Conservation (phyloP, 306 rosid genomes). For the Citrullus mucosospermus region DNA sequence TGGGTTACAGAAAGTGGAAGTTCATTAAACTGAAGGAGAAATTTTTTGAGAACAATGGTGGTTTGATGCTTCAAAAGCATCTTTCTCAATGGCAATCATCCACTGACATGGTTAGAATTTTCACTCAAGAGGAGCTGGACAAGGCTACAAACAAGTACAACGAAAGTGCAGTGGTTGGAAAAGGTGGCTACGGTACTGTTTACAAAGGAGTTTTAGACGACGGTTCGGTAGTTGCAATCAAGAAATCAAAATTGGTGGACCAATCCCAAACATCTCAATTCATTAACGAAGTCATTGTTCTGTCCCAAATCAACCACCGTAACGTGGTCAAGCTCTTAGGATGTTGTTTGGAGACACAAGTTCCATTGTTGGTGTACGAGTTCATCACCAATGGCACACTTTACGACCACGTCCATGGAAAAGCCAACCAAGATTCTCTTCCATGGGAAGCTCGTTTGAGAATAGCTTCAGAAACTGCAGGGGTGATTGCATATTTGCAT, state of each 20-base stretch:
- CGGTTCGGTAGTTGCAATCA: too few relatives aligned
- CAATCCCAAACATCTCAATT: slow-evolving; percentile 12
- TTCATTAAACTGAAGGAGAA: slow-evolving; percentile 15
- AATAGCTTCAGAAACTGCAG: too few relatives aligned
- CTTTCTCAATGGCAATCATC: slow-evolving; percentile 10
- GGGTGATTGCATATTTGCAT: too few relatives aligned
- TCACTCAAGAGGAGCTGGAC: slow-evolving; percentile 8
- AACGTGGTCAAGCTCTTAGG: slow-evolving; percentile 37
- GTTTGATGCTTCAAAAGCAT: slow-evolving; percentile 14
- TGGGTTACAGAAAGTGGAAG: slow-evolving; percentile 18
- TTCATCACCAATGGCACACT: background rate
- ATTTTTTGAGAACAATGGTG: slow-evolving; percentile 27
- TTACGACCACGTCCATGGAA: too few relatives aligned
- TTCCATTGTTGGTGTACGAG: slow-evolving; percentile 36
- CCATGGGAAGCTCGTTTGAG: too few relatives aligned
- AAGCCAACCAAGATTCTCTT: too few relatives aligned
- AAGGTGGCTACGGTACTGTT: too few relatives aligned
- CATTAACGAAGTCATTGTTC: slow-evolving; percentile 27
- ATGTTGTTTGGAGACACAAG: slow-evolving; percentile 31
- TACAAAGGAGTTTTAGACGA: too few relatives aligned
- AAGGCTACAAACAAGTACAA: slow-evolving; percentile 29
- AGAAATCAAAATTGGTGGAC: too few relatives aligned
- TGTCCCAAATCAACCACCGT: slow-evolving; percentile 35
- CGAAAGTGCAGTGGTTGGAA: background rate
- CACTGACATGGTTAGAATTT: slow-evolving; percentile 2